These are phyloP conservation scores for Phanerochaete carnosa DNA, from an alignment of 768 basidiomycete genomes.

Conservation along the genomic window DNA sequence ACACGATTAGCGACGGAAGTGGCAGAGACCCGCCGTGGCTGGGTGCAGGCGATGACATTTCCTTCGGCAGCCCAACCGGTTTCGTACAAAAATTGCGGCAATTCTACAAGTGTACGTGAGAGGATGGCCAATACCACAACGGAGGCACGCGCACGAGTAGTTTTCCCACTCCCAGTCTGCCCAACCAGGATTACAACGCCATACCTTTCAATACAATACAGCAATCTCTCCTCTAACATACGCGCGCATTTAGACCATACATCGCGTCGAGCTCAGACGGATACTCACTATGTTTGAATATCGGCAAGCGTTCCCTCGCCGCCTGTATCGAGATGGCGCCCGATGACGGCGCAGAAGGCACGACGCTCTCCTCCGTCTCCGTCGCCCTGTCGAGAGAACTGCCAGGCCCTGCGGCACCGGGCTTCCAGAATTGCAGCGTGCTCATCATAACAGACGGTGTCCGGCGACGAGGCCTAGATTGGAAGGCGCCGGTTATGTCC, in stretches of 20 bases:
- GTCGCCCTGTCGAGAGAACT: constrained; percentile 83
- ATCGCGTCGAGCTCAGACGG: not conserved
- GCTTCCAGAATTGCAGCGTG: constrained; percentile 83
- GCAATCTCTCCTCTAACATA: constrained; percentile 63
- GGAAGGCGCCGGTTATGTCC: not conserved
- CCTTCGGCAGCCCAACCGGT: constrained; percentile 88
- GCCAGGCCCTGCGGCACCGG: constrained; percentile 80
- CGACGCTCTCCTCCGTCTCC: constrained; percentile 68
- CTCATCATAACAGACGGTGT: constrained; percentile 33
- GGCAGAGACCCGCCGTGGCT: constrained; percentile 90
- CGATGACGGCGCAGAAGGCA: constrained; percentile 60
- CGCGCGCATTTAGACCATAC: not conserved
- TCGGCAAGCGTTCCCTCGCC: constrained; percentile 82
- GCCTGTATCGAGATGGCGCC: constrained; percentile 61
- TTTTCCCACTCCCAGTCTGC: constrained; percentile 97
- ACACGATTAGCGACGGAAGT: constrained; percentile 92
- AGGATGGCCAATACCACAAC: not conserved
- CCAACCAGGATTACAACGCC: constrained; percentile 88
- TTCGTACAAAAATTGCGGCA: constrained; percentile 93
- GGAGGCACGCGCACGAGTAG: constrained; percentile 69
- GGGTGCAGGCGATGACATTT: constrained; percentile 87
- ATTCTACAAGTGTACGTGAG: constrained; percentile 47
- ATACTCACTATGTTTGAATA: constrained; percentile 79
- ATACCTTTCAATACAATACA: constrained; percentile 82
- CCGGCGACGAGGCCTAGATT: not conserved